Base-by-base conservation (phyloP, 1,139 yeast genomes). In the Nakaseomyces delphensis region DNA sequence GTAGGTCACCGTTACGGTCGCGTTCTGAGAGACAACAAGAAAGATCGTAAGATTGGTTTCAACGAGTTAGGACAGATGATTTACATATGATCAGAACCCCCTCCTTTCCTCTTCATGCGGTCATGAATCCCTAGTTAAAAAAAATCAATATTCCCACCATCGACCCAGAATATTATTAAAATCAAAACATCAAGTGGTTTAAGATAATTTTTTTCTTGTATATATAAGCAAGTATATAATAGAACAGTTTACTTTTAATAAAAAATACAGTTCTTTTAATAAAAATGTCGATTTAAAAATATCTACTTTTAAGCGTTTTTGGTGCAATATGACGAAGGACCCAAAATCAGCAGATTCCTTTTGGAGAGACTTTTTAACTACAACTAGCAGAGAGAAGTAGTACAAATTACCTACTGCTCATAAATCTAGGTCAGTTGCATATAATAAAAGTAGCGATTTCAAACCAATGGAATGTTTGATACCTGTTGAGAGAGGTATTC, bases 1-100 rank as follows among this genome's bases (percentile, higher is more conserved):
- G 91, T 86, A 45, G 98, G 97, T 43, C 77, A 67, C 73, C 79
- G 97, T 60, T 91, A 91, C 59, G 97, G 97, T 66, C 86, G 89
- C 36, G 76, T 87, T 25, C 73, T 83, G 56, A 85, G 96, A 68
- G 96, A 89, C 65, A 80, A 78, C 57, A 85, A 83, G 74, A 84
- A 81, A 62, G 83, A 85, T 61, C 77, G 96, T 64, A 77, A 77
- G 57, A 75, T 86, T 56, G 83, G 81, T 8, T 87, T 76, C 64
- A 81, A 83, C 59, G 75, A 78, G 50, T 69, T 74, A 45, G 96
- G 96, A 53, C 73, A 72, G 55, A 79, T 71, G 71, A 57, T 70
- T 39, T 73, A 73, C 47, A 54, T 63, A 53, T 63, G 27, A 33
- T 3, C 15, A 14, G 8, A 19, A 14, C 9, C 15, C 15, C 11